Evolutionary conservation across 176 grass and related monocot genomes (phyloP), one percentile per base, ranked within the genome.

Genomic region (Olyra latifolia): DNA sequence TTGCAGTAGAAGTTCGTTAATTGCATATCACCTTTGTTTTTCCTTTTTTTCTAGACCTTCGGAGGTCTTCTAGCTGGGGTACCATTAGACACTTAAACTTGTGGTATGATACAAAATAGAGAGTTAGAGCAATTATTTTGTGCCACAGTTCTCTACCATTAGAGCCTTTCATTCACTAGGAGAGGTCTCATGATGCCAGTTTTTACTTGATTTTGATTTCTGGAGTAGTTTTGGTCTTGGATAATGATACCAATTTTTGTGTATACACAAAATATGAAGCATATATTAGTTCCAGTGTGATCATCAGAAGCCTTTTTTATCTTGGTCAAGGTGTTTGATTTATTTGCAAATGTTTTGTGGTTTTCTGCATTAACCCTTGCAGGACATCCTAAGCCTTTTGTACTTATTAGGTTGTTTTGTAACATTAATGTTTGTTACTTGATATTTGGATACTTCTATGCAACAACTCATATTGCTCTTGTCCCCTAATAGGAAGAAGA

Each of bases 401-500:
- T 73, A 24, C 10, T 56, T 58, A 14, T 32, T 56, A 81, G 28
- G 23, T 44, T 30, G 54, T 35, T 42, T 39, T 81, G 28, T 71
- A 39, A 40, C 17, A 23, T 3, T 17, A 54, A 22, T 5, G 1
- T 19, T 32, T 82, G 7, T 58, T 24, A 53, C 66, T 9, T 35
- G 32, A 35, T 35, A 35, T 35, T 35, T 35, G 0, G 3, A 23
- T 72, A 59, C 28, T 35, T 78, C 0, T 38, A 60, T 57, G 6
- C 49, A 28, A 22, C 74, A 53, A 53, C 45, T 45, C 4, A 75
- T 75, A 24, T 4, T 77, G n/a, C 62, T 87, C 15, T 62, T 22
- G 28, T 77, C 85, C 43, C 80, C 42, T 91, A 40, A 46, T 86
- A 99, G 97, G 97, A 99, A 65, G 97, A 99, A 38, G 97, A 99